Evolutionary conservation across 1,284 basidiomycete species (phyloP), one percentile per base, ranked within the genome.

Genomic region (Heterobasidion parviporum): DNA sequence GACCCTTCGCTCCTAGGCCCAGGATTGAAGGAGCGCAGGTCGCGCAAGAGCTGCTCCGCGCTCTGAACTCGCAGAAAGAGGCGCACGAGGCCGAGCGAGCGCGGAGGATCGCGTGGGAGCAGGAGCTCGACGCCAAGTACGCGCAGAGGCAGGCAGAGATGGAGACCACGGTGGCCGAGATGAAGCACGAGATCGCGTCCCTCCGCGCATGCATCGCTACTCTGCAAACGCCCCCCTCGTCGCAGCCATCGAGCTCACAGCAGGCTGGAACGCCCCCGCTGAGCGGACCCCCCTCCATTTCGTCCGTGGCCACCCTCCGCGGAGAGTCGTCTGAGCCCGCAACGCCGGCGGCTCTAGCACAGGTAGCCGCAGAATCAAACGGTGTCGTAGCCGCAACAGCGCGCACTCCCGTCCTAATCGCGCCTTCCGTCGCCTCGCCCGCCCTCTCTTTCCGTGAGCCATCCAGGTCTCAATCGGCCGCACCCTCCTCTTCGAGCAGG

Each of bases 21-120:
- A 57, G 58, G 35, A 59, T 56, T 4, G 70, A 72, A 46, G 73
- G 72, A 49, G 63, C 75, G 12, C 72, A 77, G 59, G 72, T 79
- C 7, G 71, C 87, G 0, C 76, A 83, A 16, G 81, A 86, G 59
- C 71, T 88, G 34, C 65, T 82, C 55, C 76, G 79, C 16, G 73
- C 81, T 49, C 67, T 85, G 6, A 67, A 74, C 16, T 72, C 76
- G 0, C 80, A 79, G 6, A 76, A 74, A 59, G 77, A 83, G 43
- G 78, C 79, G 0, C 79, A 82, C 44, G 81, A 83, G 52, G 72
- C 70, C 20, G 87, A 89, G 61, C 70, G 74, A 48, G 75, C 72
- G 59, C 75, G 86, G 18, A 72, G 85, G 53, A 53, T 77, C 10
- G 75, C 73, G 46, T 89, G 87, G 86, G 87, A 88, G 62, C 73